These are phyloP conservation scores for Aspergillus campestris DNA, from an alignment of 495 filamentous ascomycete species.

Conservation along the genomic window DNA sequence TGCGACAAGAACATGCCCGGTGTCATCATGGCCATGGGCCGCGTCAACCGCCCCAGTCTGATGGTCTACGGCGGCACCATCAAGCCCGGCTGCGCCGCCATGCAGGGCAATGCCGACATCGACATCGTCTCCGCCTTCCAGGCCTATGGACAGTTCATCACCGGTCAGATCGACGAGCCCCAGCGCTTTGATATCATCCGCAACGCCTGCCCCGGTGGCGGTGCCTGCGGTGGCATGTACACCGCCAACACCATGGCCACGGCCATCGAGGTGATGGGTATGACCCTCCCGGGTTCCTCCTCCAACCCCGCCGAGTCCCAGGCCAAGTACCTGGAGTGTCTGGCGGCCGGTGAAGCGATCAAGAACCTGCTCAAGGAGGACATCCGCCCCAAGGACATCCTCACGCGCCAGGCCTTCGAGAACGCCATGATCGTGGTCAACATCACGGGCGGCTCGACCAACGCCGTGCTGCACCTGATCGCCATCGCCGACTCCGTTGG, in stretches of 20 bases:
- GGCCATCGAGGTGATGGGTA: constrained; percentile 93
- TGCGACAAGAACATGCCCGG: constrained; percentile 99
- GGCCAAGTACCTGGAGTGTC: constrained; percentile 79
- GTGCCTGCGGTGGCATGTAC: constrained; percentile 98
- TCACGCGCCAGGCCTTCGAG: constrained; percentile 89
- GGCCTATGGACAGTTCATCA: constrained; percentile 90
- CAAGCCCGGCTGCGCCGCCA: constrained; percentile 74
- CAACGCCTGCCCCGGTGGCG: constrained; percentile 85
- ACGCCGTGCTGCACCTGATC: constrained; percentile 93
- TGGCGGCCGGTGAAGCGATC: constrained; percentile 76
- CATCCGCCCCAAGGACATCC: constrained; percentile 79
- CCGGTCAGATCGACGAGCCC: constrained; percentile 85
- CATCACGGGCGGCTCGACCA: constrained; percentile 93
- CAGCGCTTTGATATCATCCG: constrained; percentile 90
- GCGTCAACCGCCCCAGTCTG: constrained; percentile 83
- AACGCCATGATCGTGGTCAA: constrained; percentile 94
- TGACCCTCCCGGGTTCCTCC: constrained; percentile 89
- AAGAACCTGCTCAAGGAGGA: constrained; percentile 79
- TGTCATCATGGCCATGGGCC: constrained; percentile 94
- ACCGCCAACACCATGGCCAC: constrained; percentile 98
- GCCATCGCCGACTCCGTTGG: constrained; percentile 93
- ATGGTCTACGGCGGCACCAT: constrained; percentile 98
- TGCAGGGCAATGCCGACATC: constrained; percentile 65
- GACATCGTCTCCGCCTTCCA: constrained; percentile 98
- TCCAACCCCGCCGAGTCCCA: constrained; percentile 84